These are phyloP conservation scores for Cryphonectria radicalis DNA, from an alignment of 2,329 filamentous ascomycete genomes.

Conservation along the genomic window DNA sequence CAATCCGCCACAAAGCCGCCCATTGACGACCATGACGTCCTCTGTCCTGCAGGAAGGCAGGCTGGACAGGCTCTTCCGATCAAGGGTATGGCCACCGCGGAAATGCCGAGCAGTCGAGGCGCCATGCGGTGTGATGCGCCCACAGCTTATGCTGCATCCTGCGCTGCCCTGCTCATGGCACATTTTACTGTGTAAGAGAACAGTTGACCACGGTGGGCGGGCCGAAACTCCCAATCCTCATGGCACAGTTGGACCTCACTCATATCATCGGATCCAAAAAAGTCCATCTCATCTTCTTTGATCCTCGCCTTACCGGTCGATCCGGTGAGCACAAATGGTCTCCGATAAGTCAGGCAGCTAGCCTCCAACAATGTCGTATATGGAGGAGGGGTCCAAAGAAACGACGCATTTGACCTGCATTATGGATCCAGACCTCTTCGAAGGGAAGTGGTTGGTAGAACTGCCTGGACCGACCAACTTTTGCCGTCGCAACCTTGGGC, in stretches of 20 bases:
- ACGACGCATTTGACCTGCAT: background rate
- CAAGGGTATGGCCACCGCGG: background rate
- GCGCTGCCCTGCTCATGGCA: background rate
- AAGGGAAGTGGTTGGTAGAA: background rate
- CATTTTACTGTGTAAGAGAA: background rate
- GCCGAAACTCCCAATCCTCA: constrained; percentile 10
- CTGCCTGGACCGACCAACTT: background rate
- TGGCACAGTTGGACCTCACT: background rate
- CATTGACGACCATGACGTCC: constrained; percentile 1
- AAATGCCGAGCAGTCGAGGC: background rate
- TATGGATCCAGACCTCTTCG: background rate
- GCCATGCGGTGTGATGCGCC: constrained; percentile 1
- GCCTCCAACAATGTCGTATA: background rate
- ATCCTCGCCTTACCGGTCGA: constrained; percentile 1
- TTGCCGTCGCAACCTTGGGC: background rate
- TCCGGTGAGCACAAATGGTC: constrained; percentile 11
- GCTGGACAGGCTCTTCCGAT: background rate
- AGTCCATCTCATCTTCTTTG: constrained; percentile 1
- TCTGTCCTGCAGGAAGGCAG: background rate
- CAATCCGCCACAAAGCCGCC: background rate
- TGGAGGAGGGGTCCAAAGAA: background rate
- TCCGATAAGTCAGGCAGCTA: background rate
- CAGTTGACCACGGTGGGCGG: constrained; percentile 8
- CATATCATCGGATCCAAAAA: background rate
- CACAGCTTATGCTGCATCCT: background rate